Percentiles rank a stretch among this genome's conserved stretches.
These are phyloP conservation scores for Phaeoacremonium minimum DNA, from an alignment of 2,329 filamentous ascomycete genomes.

Conservation along the genomic window DNA sequence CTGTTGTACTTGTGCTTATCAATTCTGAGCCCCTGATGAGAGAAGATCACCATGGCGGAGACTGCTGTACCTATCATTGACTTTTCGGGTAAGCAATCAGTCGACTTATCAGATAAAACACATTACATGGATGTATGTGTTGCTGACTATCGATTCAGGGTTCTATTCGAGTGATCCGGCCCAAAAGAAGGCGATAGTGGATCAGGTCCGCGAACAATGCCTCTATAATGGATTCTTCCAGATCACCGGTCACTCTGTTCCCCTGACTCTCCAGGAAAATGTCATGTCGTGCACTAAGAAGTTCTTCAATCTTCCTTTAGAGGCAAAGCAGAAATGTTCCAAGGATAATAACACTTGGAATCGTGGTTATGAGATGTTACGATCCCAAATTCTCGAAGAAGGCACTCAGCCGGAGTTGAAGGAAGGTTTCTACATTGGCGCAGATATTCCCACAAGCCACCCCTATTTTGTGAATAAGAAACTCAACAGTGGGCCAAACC, in stretches of 20 bases:
- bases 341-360: slow-evolving; percentile 31
- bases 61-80: neutral
- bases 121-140: neutral
- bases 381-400: slow-evolving; percentile 36
- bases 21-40: too few species aligned
- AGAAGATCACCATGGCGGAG: neutral
- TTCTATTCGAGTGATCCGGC: slow-evolving; percentile 9
- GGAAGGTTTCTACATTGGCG: slow-evolving; percentile 32
- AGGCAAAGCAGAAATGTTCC: slow-evolving; percentile 35
- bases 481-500: slow-evolving; percentile 32
- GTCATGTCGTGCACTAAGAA: slow-evolving; percentile 34
- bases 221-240: slow-evolving; percentile 49
- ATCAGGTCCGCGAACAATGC: slow-evolving; percentile 34
- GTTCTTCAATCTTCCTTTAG: slow-evolving; percentile 41
- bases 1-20: too few species aligned
- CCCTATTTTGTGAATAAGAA: slow-evolving; percentile 32
- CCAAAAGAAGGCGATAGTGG: slow-evolving; percentile 21
- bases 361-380: slow-evolving; percentile 41
- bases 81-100: neutral
- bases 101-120: neutral
- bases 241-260: slow-evolving; percentile 41
- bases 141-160: slow-evolving; percentile 1
- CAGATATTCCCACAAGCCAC: slow-evolving; percentile 32
- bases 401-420: slow-evolving; percentile 38
- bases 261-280: slow-evolving; percentile 29